Base-by-base conservation (phyloP, 345 rosid genomes). In the Firmiana major region DNA sequence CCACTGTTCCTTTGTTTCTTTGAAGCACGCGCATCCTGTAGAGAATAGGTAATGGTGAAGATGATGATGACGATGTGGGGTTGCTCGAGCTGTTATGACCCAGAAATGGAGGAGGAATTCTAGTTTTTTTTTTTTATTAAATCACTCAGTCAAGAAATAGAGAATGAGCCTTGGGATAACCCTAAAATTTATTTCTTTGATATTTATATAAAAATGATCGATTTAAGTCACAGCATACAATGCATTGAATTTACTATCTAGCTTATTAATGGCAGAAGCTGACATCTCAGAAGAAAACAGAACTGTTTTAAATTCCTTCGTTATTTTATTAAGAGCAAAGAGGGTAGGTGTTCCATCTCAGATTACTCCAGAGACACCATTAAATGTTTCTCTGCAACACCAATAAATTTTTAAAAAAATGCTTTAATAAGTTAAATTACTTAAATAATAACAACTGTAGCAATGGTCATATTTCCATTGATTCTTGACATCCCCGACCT, bases 11-110 rank as follows among this genome's bases (percentile, higher is more conserved):
- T 75, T 68, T 46, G 73, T 67, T 77, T 65, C 80, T 48, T 49
- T 63, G 82, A 28, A 79, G 87, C 89, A 86, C 79, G 89, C 87
- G 84, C 77, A 79, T 77, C 77, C 82, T n/a, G 79, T 67, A 26
- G n/a, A 71, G 7, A 51, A 31, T 31, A 51, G 55, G n/a, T 51
- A 42, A 49, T 38, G 49, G 42, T 57, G 34, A 31, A 31, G 34
- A 31, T 31, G 34, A 31, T 31, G 63, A 28, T 79, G 62, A 69
- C 79, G 83, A 16, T 74, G 73, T 60, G 83, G 71, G 63, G 75
- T 12, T 46, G 71, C 38, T 11, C 13, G 49, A 48, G 57, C 40
- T 51, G 43, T 10, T 48, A 21, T 65, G 80, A 82, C 79, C 79
- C 81, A 46, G 73, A 79, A 82, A 74, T 75, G 74, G 72, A 79